Base-by-base conservation (phyloP, 495 filamentous ascomycete species). In the Xylaria bambusicola region DNA sequence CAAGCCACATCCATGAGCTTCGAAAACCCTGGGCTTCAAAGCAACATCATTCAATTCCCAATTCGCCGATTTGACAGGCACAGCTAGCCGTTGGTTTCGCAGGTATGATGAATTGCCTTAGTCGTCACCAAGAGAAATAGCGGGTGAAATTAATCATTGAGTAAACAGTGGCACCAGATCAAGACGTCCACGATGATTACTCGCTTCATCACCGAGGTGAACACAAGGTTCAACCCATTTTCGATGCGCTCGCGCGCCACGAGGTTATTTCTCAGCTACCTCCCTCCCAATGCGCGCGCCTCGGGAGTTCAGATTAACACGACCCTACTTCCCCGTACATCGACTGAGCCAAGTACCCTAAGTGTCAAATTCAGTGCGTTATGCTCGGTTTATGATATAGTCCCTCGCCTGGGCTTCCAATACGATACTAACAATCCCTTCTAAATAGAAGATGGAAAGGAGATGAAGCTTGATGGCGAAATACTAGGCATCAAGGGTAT, bases 211-310 rank as follows among this genome's bases (percentile, higher is more conserved):
- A 89, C 91, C 68, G 81, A 88, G 66, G 86, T 98, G 60, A 82
- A 83, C 58, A 87, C 90, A 63, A 83, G 80, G 67, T 97, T 97
- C 87, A 96, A 96, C 75, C 95, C 95, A 20, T 99, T 98, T 84
- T 84, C 82, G 5, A 79, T 82, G 13, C 77, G 80, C 66, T 81
- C 88, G 35, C 90, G 91, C 66, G 87, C 92, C 29, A 91, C 91
- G 31, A 86, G 95, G 12, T 75, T 93, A 45, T 92, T 99, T 71
- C 88, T 98, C 62, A 86, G 89, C 21, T 81, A 88, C 44, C 86
- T 99, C n/a, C 93, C 94, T 7, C 83, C 89, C 20, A 84, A 88
- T 55, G 88, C 91, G 24, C 84, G 90, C 42, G 78, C 80, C 45
- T 77, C 68, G 18, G 80, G 79, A 46, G 90, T 92, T 82, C 86